Conservation (phyloP, 164 flowering plant species). For the Macadamia integrifolia region DNA sequence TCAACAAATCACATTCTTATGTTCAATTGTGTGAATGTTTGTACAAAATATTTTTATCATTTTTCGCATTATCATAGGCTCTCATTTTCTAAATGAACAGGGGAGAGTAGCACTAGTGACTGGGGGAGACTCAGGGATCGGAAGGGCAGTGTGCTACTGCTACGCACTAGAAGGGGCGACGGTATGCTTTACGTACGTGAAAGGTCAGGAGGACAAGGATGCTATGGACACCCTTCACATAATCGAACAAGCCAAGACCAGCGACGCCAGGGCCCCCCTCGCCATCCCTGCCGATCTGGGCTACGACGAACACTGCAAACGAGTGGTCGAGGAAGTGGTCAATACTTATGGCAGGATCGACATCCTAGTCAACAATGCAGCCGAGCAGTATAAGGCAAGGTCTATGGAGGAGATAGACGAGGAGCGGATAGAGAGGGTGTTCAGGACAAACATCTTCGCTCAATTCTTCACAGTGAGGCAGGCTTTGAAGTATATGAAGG, state of each 20-base stretch:
- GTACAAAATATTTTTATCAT: too few relatives aligned
- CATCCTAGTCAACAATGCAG: conserved; percentile 56
- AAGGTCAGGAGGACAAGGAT: conserved; percentile 65
- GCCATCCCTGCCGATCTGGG: conserved; percentile 55
- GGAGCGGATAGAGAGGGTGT: conserved; percentile 45
- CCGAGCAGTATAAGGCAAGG: conserved; percentile 42
- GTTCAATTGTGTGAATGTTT: too few relatives aligned
- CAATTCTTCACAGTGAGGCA: conserved; percentile 52
- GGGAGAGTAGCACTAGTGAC: conserved; percentile 74
- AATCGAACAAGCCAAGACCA: conserved; percentile 28
- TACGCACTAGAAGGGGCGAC: conserved; percentile 73
- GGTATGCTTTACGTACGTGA: conserved; percentile 76
- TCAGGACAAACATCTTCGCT: conserved; percentile 53
- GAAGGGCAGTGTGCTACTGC: conserved; percentile 57
- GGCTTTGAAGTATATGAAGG: conserved; percentile 66
- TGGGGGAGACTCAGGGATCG: conserved; percentile 80
- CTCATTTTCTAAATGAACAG: conserved; percentile 19
- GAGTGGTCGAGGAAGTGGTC: conserved; percentile 52
- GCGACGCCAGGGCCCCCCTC: conserved; percentile 51
- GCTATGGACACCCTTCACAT: conserved; percentile 54
- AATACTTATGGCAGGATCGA: conserved; percentile 49
- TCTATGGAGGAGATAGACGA: conserved; percentile 48
- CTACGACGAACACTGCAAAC: conserved; percentile 51
- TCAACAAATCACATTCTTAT: too few relatives aligned
- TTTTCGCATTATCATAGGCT: too few relatives aligned